Percentiles rank a stretch among this genome's conserved stretches.
These are phyloP conservation scores for Aegilops tauschii DNA, from an alignment of 176 grass and related monocot genomes.

Conservation along the genomic window DNA sequence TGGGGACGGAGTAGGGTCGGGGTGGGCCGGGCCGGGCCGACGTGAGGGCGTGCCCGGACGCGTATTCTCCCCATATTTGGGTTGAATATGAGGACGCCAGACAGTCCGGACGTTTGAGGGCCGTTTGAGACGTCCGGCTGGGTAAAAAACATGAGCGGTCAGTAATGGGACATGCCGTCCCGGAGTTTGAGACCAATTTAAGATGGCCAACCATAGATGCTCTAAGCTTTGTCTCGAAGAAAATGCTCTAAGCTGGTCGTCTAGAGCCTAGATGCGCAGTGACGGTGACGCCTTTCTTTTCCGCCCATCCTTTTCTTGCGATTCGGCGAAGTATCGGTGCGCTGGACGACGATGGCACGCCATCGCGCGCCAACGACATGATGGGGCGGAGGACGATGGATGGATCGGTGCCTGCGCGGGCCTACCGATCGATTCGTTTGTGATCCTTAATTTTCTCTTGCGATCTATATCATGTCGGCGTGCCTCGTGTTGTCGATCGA, in stretches of 20 bases:
- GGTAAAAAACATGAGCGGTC: too few relatives aligned
- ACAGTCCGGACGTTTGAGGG: too few relatives aligned
- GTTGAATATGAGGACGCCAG: too few relatives aligned
- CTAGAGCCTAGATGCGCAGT: background rate
- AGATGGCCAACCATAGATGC: too few relatives aligned
- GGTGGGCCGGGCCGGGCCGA: too few relatives aligned
- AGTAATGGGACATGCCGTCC: too few relatives aligned
- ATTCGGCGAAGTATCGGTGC: background rate
- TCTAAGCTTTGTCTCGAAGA: too few relatives aligned
- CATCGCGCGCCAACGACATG: background rate
- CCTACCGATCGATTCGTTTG: background rate
- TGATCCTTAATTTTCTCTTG: background rate
- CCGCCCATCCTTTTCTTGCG: background rate
- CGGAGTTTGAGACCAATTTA: too few relatives aligned
- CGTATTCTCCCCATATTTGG: too few relatives aligned
- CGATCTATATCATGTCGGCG: background rate
- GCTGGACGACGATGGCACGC: background rate
- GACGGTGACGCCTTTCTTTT: background rate
- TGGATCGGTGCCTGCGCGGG: background rate
- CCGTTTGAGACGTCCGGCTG: too few relatives aligned
- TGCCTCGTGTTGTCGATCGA: background rate
- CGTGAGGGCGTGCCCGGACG: accelerated
- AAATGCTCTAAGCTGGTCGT: too few relatives aligned
- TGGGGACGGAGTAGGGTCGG: too few relatives aligned
- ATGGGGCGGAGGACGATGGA: background rate